phyloP scores from a whole-genome alignment of 805 yeast genomes.

The Wickerhamomyces bovis region DNA sequence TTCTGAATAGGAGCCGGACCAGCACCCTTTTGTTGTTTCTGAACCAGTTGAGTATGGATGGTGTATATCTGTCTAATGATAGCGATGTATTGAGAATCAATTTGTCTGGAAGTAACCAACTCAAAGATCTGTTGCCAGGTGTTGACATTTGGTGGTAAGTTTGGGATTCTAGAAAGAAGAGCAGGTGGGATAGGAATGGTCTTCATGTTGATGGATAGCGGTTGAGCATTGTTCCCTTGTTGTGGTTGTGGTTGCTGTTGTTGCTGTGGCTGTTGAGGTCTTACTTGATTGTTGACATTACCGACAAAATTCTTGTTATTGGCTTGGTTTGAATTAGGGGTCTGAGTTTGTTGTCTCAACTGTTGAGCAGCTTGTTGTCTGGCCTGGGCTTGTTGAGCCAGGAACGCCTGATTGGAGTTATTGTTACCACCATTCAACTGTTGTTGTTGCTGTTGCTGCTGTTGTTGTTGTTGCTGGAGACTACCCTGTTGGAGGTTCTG shows the following conservation, averaged over 20 bases:
- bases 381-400: slow-evolving; percentile 46
- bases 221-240: slow-evolving; percentile 1
- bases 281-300: not conserved
- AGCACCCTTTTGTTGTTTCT: slow-evolving; percentile 36
- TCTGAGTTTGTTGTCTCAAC: slow-evolving; percentile 18
- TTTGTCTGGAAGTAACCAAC: slow-evolving; percentile 48
- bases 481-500: slow-evolving; percentile 15
- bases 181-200: slow-evolving; percentile 69
- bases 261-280: slow-evolving; percentile 6
- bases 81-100: slow-evolving; percentile 53
- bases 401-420: slow-evolving; percentile 29
- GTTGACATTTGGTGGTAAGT: slow-evolving; percentile 67
- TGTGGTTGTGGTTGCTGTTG: slow-evolving; percentile 19
- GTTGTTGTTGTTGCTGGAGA: slow-evolving; percentile 23
- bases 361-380: slow-evolving; percentile 44
- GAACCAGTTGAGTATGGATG: slow-evolving; percentile 54
- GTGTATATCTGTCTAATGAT: slow-evolving; percentile 62
- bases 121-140: slow-evolving; percentile 80
- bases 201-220: slow-evolving; percentile 39
- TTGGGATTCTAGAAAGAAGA: slow-evolving; percentile 61
- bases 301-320: slow-evolving; percentile 1
- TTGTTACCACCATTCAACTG: slow-evolving; percentile 9
- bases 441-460: slow-evolving; percentile 23
- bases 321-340: not conserved
- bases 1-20: slow-evolving; percentile 21